phyloP scores from a whole-genome alignment of 306 rosid genomes.

The Nissolia schottii region DNA sequence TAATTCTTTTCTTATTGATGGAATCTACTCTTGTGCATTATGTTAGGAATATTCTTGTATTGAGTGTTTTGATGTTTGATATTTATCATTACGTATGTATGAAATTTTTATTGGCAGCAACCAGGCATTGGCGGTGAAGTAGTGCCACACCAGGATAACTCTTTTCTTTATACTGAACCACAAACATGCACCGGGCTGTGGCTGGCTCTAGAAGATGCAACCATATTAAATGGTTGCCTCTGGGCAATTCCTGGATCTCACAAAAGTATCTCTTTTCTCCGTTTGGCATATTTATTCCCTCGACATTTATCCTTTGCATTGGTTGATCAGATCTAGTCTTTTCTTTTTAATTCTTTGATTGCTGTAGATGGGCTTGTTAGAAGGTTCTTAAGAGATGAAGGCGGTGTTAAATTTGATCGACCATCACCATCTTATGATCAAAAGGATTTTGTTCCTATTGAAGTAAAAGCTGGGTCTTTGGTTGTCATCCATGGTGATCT shows the following conservation, averaged over 20 bases:
- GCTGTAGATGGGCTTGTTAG: constrained; percentile 81
- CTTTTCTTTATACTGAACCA: constrained; percentile 89
- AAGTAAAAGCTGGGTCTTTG: constrained; percentile 88
- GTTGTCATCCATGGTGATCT: constrained; percentile 92
- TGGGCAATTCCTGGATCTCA: constrained; percentile 98
- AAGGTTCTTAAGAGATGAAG: constrained; percentile 72
- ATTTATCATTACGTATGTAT: not conserved
- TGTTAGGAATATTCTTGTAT: not conserved
- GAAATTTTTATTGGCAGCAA: constrained; percentile 57
- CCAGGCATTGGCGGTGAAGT: constrained; percentile 98
- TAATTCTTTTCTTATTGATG: not conserved
- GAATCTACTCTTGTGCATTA: not conserved
- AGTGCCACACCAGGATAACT: constrained; percentile 97
- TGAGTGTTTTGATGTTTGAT: not conserved
- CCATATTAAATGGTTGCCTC: constrained; percentile 68
- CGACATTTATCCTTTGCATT: constrained; percentile 2
- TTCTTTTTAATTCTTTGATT: constrained; percentile 9
- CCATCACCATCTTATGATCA: constrained; percentile 68
- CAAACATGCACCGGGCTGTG: constrained; percentile 92
- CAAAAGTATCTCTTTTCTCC: constrained; percentile 47
- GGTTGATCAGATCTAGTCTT: not conserved
- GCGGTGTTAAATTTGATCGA: constrained; percentile 72
- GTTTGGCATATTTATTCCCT: not conserved
- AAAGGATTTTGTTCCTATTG: constrained; percentile 82
- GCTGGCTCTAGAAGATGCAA: constrained; percentile 96